Percentiles rank a stretch among this genome's conserved stretches.
These are phyloP conservation scores for Anisodus acutangulus DNA, from an alignment of 257 asterid genomes.

Conservation along the genomic window DNA sequence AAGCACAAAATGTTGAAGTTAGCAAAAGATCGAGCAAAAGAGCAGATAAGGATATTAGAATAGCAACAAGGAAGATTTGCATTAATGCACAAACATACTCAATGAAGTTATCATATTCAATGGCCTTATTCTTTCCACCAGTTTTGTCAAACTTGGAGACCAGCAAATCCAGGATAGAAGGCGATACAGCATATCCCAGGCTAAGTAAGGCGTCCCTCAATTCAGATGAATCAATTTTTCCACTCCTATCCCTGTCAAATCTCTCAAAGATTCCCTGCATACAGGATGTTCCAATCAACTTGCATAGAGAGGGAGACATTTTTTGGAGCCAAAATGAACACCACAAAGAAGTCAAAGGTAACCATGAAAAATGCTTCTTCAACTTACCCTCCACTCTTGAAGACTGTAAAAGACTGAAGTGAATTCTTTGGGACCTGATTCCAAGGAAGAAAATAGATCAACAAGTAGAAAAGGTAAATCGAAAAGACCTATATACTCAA, in stretches of 20 bases:
- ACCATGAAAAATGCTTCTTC: slow-evolving; percentile 5
- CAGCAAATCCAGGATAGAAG: slow-evolving; percentile 73
- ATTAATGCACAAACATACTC: slow-evolving; percentile 59
- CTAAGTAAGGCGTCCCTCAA: slow-evolving; percentile 85
- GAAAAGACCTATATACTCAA: background rate
- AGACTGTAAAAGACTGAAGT: slow-evolving; percentile 87
- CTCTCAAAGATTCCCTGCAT: slow-evolving; percentile 79
- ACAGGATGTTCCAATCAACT: slow-evolving; percentile 33
- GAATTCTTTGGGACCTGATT: slow-evolving; percentile 94
- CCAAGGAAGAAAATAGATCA: background rate
- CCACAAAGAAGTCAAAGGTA: background rate
- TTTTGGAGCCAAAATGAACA: background rate
- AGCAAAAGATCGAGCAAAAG: slow-evolving; percentile 26
- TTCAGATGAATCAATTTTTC: slow-evolving; percentile 79
- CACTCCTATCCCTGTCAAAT: slow-evolving; percentile 90
- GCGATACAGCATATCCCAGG: slow-evolving; percentile 86
- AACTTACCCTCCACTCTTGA: slow-evolving; percentile 94
- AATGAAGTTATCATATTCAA: slow-evolving; percentile 93
- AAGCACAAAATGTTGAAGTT: background rate
- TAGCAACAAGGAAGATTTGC: background rate
- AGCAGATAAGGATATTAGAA: too few species aligned
- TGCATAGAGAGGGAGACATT: background rate
- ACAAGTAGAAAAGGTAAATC: background rate
- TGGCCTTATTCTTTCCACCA: slow-evolving; percentile 80
- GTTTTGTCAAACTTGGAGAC: slow-evolving; percentile 88